A percentile compares a stretch with the other conserved stretches of the same genome.
Conservation (phyloP, 2,329 filamentous ascomycete species). For the Alternaria incomplexa region DNA sequence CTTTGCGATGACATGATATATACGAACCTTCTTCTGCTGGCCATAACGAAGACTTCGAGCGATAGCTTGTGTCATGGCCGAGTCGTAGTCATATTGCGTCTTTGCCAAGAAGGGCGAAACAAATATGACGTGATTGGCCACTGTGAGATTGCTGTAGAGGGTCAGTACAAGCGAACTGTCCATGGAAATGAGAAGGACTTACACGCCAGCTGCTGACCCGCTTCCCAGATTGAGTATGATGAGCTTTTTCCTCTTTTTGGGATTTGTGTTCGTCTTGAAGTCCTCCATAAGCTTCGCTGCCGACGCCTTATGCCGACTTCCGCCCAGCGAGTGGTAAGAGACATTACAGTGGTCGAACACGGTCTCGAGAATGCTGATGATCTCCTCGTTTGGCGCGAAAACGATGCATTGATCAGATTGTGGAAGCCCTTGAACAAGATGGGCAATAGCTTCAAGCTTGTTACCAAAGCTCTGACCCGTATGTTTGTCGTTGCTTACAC, state of each 20-base stretch:
- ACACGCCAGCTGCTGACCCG: slow-evolving; percentile 66
- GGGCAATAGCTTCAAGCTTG: slow-evolving; percentile 31
- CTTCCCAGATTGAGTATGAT: slow-evolving; percentile 64
- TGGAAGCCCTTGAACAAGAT: slow-evolving; percentile 10
- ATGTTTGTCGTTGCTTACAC: too few relatives aligned
- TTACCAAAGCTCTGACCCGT: slow-evolving; percentile 29
- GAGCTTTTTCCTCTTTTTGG: slow-evolving; percentile 51
- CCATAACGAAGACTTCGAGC: slow-evolving; percentile 65
- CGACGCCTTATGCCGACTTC: slow-evolving; percentile 11
- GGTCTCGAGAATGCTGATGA: slow-evolving; percentile 19
- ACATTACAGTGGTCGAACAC: slow-evolving; percentile 26
- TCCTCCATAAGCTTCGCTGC: slow-evolving; percentile 32
- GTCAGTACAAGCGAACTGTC: too few relatives aligned
- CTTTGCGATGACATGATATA: slow-evolving; percentile 81
- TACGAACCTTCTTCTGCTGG: slow-evolving; percentile 62
- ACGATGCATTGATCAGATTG: slow-evolving; percentile 33
- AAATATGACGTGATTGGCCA: slow-evolving; percentile 70
- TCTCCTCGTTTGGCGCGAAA: slow-evolving; percentile 33
- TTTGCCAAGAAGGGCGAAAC: slow-evolving; percentile 60
- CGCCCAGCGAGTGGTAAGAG: slow-evolving; percentile 16
- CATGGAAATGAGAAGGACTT: too few relatives aligned
- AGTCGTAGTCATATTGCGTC: slow-evolving; percentile 61
- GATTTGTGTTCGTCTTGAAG: slow-evolving; percentile 34
- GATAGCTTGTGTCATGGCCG: slow-evolving; percentile 67
- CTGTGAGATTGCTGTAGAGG: slow-evolving; percentile 62